Base-by-base conservation (phyloP, 495 filamentous ascomycete species). In the Pyronema domesticum region DNA sequence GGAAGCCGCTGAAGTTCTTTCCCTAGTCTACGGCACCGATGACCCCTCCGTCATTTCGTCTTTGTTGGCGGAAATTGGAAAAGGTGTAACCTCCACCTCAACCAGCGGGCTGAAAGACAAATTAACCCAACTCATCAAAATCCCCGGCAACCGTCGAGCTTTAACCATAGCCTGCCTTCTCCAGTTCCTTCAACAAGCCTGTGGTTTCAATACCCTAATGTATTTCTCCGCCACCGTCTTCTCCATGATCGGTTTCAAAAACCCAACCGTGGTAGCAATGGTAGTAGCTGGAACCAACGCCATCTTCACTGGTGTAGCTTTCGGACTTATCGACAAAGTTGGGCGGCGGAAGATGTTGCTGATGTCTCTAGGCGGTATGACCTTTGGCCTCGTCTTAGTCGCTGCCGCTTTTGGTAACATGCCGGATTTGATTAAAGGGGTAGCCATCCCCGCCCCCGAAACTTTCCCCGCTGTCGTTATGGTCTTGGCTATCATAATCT, bases 161-260 rank as follows among this genome's bases (percentile, higher is more conserved):
- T 64, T 95, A 60, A 77, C 76, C 1, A 87, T 94, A 56, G 87
- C 88, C 2, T 86, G 85, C 68, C 75, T 89, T 57, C 74, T 94
- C 2, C 88, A 94, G 64, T 85, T 80, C 0, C 68, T 87, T n/a
- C 89, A 95, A 66, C 89, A 95, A 60, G 73, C 93, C 13, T 91
- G 82, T 58, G 89, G 89, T 6, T 95, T 94, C 67, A 94, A 94
- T 68, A 83, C 82, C 46, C 74, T 95, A 10, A 95, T 95, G 89
- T 95, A 95, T 66, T 95, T 89, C 66, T 89, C 86, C 6, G 85
- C 86, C 3, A 94, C 87, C 5, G 86, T 95, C 34, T 95, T 95
- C 66, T 73, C 79, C 9, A 69, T 86, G 33, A 71, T 94, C 17
- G 82, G 82, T 2, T 94, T 95, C 67, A 73, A 73, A 34, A 80